Evolutionary conservation across 2,329 filamentous ascomycete genomes (phyloP).

Genomic region (Lasiodiplodia sp.): DNA sequence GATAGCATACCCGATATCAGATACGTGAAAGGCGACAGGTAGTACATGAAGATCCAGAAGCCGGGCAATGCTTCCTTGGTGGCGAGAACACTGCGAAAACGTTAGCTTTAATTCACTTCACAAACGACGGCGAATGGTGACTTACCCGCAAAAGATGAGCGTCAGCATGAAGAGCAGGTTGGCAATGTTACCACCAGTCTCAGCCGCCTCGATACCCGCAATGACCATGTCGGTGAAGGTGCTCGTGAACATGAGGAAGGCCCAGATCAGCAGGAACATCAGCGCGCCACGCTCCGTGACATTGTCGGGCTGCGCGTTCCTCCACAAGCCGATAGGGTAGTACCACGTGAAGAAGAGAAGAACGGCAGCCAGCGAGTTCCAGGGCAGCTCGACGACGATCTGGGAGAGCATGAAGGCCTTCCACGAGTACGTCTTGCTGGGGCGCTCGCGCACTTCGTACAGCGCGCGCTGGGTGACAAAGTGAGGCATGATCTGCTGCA

Average conservation of each 20-base stretch:
- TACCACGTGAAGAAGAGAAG: constrained; percentile 81
- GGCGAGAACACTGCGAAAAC: constrained; percentile 66
- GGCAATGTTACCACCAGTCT: constrained; percentile 73
- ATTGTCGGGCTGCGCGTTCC: constrained; percentile 67
- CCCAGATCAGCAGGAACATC: constrained; percentile 75
- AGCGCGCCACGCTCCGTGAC: constrained; percentile 72
- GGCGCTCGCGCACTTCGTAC: constrained; percentile 83
- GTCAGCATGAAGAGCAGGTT: constrained; percentile 73
- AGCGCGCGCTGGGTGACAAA: constrained; percentile 79
- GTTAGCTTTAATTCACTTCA: constrained; percentile 46
- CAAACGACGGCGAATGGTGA: neutral
- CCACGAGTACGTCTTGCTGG: constrained; percentile 83
- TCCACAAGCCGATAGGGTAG: constrained; percentile 77
- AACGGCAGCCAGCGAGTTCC: constrained; percentile 73
- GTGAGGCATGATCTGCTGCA: constrained; percentile 79
- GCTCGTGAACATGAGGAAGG: constrained; percentile 76
- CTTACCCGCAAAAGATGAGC: constrained; percentile 68
- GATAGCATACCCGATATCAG: constrained; percentile 74
- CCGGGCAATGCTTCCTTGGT: constrained; percentile 65
- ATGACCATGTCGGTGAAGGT: constrained; percentile 80
- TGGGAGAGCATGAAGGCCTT: constrained; percentile 79
- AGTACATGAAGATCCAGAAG: constrained; percentile 84
- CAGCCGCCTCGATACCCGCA: constrained; percentile 72
- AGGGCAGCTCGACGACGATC: constrained; percentile 81
- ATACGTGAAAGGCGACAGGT: constrained; percentile 79